A percentile compares a stretch with the other conserved stretches of the same genome.
Evolutionary conservation across 139 green algal species (phyloP).

Genomic region (Chlorella vulgaris): DNA sequence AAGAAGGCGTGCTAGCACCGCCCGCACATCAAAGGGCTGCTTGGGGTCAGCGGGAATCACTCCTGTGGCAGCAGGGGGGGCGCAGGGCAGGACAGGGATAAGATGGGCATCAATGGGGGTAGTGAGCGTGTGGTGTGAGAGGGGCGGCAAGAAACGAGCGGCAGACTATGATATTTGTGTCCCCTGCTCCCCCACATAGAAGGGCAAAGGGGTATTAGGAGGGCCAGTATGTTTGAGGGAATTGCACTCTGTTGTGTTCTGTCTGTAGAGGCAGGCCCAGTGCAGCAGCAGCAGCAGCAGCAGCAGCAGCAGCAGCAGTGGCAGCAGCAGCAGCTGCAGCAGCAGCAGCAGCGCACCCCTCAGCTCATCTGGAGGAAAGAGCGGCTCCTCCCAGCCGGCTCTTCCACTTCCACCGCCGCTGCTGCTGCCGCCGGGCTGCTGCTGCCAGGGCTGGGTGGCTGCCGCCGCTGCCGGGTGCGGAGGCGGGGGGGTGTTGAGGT

Average conservation of each 20-base stretch:
- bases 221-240: no score
- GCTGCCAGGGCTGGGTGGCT: background rate
- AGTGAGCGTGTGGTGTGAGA: no score
- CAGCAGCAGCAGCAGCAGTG: background rate
- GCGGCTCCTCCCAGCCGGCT: slow-evolving; percentile 67
- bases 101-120: no score
- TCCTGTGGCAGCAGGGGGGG: slow-evolving; percentile 16
- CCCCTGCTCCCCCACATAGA: no score
- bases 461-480: background rate
- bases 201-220: no score
- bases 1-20: slow-evolving; percentile 77
- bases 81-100: background rate
- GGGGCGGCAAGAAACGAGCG: no score
- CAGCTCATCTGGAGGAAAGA: slow-evolving; percentile 70
- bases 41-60: slow-evolving; percentile 69
- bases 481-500: slow-evolving; percentile 12
- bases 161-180: no score
- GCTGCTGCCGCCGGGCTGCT: background rate
- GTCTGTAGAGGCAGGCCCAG: background rate
- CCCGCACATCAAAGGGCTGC: slow-evolving; percentile 74
- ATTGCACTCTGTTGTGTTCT: no score
- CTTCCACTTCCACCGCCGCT: background rate
- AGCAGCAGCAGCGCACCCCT: slow-evolving; percentile 31
- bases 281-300: background rate
- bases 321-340: background rate